Evolutionary conservation across 768 basidiomycete species (phyloP), one percentile per base, ranked within the genome.

Genomic region (Boletus insuetus): DNA sequence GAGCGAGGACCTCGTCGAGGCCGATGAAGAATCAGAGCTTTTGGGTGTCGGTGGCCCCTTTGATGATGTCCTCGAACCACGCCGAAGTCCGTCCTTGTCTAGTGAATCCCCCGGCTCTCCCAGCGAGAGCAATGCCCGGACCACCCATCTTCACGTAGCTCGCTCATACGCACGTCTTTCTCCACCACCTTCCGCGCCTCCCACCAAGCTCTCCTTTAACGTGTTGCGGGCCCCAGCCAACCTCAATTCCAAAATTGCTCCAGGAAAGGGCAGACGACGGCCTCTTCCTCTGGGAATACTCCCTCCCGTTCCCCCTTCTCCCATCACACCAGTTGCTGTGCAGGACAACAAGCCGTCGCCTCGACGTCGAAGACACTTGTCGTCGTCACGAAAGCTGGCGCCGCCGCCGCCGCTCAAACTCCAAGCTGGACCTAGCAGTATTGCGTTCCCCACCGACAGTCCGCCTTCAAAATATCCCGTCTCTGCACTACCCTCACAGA

Each of bases 1-100:
- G 41, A 91, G 89, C 65, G 90, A 92, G 67, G 79, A 92, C 49
- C 80, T 91, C 10, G 82, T 92, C 11, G 91, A 91, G 64, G 88
- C 88, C 58, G 89, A 91, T 20, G 90, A 92, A 66, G 89, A 92
- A 65, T 72, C 81, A 46, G 86, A 84, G 54, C 73, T 91, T 1
- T 77, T 91, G 40, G 86, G 86, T 43, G 68, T 87, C 17, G 84
- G 87, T 50, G 83, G 85, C 51, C 81, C 83, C 35, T 90, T 89
- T 52, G 77, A 79, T 40, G 71, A 67, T 32, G 54, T 62, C 17
- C 73, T 73, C 34, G 68, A 71, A 51, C 64, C 65, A 22, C 69
- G 69, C 39, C 66, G 73, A 45, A 72, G 72, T 44, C 71, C 70
- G 12, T 71, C 68, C 42, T 55, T 70, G 61, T 71, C 71, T 17